Base-by-base conservation (phyloP, 176 grass and related monocot genomes). In the Eragrostis nindensis region DNA sequence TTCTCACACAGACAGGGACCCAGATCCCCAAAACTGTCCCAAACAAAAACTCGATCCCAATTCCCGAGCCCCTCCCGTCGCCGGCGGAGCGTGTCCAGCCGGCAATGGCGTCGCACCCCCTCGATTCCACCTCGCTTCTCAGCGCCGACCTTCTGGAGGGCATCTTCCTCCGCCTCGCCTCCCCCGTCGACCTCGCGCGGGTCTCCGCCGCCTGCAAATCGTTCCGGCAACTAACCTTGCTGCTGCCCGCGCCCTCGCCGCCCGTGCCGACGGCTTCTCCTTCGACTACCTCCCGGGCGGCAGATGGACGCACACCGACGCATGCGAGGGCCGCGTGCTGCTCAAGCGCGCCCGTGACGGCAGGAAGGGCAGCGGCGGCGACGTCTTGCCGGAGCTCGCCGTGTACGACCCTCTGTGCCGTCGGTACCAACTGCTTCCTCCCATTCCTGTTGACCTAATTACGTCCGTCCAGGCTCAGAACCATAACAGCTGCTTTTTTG, bases 401-500 rank as follows among this genome's bases (percentile, higher is more conserved):
- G 80, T 83, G 59, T 83, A 45, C 59, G 44, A 83, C 45, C 80
- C 80, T 45, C 0, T 64, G 69, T 53, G 21, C 62, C 30, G 45
- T 29, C 48, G 55, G 11, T 41, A 13, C 29, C 8, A 38, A 21
- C 27, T 52, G 43, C 68, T 82, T 45, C 32, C 61, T 15, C 60
- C 45, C 60, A 66, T 83, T 44, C 46, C 63, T 11, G n/a, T 57
- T 4, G 61, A 83, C 4, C 12, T 83, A 50, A 5, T 32, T 2
- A 52, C 15, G 19, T 44, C n/a, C 3, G 50, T 12, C 27, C 11
- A 21, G 5, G 67, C 16, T 1, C 4, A 24, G 41, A 22, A 17
- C 7, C 21, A 5, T 15, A 44, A 5, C 2, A 8, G 0, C 30
- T 3, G 8, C 9, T 18, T 0, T 10, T 65, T 27, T 36, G 16